These are phyloP conservation scores for Pestalotiopsis sp. DNA, from an alignment of 2,329 filamentous ascomycete genomes.

Conservation along the genomic window DNA sequence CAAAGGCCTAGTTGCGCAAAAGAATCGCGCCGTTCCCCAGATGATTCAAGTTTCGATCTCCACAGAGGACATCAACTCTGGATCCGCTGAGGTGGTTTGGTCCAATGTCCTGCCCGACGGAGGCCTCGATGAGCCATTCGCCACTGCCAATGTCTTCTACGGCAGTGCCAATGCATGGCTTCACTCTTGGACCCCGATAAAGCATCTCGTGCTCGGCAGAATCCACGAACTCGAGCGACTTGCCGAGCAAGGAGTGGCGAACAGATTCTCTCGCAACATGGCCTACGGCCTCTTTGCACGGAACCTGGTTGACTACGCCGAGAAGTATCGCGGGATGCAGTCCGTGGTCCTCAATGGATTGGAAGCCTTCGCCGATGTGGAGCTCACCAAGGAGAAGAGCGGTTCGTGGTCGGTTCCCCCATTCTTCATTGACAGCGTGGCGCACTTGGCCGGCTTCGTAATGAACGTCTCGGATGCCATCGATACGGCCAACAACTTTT, in stretches of 20 bases:
- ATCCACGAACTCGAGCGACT: conserved; percentile 49
- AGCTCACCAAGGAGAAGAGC: conserved; percentile 26
- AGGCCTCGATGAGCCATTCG: conserved; percentile 38
- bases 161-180: conserved; percentile 55
- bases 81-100: conserved; percentile 36
- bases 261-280: conserved; percentile 64
- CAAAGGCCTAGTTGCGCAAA: conserved; percentile 36
- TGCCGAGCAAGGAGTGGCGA: conserved; percentile 57
- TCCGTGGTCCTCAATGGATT: conserved; percentile 39
- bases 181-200: conserved; percentile 51
- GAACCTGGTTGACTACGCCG: conserved; percentile 40
- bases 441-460: conserved; percentile 42
- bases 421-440: conserved; percentile 41
- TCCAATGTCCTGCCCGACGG: neutral
- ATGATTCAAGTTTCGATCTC: conserved; percentile 32
- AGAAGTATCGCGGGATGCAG: conserved; percentile 43
- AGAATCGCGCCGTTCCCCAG: conserved; percentile 31
- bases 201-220: conserved; percentile 58
- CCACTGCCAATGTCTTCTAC: conserved; percentile 53
- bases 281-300: conserved; percentile 56
- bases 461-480: conserved; percentile 41
- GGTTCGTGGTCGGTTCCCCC: conserved; percentile 43
- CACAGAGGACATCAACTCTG: conserved; percentile 46
- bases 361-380: conserved; percentile 38
- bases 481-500: conserved; percentile 35